These are phyloP conservation scores for Lithohypha guttulata DNA, from an alignment of 2,329 filamentous ascomycete species.

Conservation along the genomic window DNA sequence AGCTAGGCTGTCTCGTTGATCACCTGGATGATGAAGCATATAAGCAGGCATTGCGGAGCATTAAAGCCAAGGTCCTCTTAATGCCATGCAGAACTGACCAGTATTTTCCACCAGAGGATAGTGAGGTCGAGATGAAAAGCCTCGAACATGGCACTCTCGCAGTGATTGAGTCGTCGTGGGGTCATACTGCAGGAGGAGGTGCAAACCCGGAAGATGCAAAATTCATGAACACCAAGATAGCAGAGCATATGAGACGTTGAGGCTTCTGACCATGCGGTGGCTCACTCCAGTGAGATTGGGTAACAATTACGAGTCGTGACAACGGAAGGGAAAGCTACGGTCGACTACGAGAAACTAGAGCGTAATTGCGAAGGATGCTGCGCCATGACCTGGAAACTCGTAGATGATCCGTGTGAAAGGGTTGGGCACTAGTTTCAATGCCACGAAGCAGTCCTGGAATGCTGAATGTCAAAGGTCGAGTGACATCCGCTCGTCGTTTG, in stretches of 20 bases:
- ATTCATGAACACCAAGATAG: slow-evolving; percentile 24
- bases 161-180: slow-evolving; percentile 26
- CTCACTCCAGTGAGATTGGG: neutral
- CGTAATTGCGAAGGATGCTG: too few relatives aligned
- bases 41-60: slow-evolving; percentile 18
- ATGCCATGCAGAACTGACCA: slow-evolving; percentile 31
- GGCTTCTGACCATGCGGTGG: too few relatives aligned
- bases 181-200: slow-evolving; percentile 25
- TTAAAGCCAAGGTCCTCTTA: slow-evolving; percentile 25
- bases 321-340: too few relatives aligned
- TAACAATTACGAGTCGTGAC: neutral
- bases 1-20: slow-evolving; percentile 11
- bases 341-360: too few relatives aligned
- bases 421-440: too few relatives aligned
- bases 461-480: neutral
- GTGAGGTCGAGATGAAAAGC: slow-evolving; percentile 20
- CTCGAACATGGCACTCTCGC: slow-evolving; percentile 20
- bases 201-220: slow-evolving; percentile 20
- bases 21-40: slow-evolving; percentile 12
- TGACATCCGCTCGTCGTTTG: neutral
- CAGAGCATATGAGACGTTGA: slow-evolving; percentile 3
- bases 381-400: too few relatives aligned
- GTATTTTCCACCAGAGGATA: slow-evolving; percentile 27
- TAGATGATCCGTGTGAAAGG: too few relatives aligned
- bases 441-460: too few relatives aligned